Percentiles rank a stretch among this genome's conserved stretches.
Conservation (phyloP, 2,329 filamentous ascomycete genomes). For the Chaetomium strumarium region DNA sequence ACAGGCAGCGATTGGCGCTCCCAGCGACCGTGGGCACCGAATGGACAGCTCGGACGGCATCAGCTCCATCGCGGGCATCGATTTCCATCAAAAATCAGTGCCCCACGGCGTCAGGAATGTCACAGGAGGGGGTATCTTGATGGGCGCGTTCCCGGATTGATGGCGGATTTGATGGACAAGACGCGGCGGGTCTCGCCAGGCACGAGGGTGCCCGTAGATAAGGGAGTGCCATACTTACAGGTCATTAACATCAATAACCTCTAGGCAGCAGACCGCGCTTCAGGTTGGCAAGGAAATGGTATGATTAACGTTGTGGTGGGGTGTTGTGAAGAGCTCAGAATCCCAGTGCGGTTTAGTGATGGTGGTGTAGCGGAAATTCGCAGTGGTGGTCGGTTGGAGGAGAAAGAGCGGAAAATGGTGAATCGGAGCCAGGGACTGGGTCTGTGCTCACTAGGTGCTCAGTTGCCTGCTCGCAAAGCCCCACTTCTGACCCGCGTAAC, state of each 20-base stretch:
- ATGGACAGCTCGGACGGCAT: constrained; percentile 26
- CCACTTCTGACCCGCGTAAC: constrained; percentile 4
- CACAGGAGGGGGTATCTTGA: constrained; percentile 30
- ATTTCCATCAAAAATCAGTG: constrained; percentile 32
- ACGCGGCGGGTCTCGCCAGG: constrained; percentile 28
- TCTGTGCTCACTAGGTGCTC: constrained; percentile 24
- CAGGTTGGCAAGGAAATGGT: constrained; percentile 14
- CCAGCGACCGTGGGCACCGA: constrained; percentile 21
- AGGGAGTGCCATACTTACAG: constrained; percentile 40
- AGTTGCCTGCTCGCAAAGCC: constrained; percentile 10
- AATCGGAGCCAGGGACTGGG: constrained; percentile 20
- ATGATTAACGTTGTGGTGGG: constrained; percentile 21
- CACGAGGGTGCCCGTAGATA: constrained; percentile 23
- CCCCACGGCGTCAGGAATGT: constrained; percentile 23
- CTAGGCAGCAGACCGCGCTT: constrained; percentile 31
- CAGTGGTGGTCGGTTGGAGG: constrained; percentile 25
- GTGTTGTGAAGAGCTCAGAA: constrained; percentile 24
- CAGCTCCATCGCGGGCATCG: constrained; percentile 31
- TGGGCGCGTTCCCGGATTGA: constrained; percentile 32
- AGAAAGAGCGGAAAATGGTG: constrained; percentile 27
- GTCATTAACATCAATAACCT: constrained; percentile 40
- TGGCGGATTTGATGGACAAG: constrained; percentile 34
- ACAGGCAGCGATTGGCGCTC: constrained; percentile 40
- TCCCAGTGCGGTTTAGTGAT: constrained; percentile 26
- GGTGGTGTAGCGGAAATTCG: constrained; percentile 30